Evolutionary conservation across 1,284 basidiomycete genomes (phyloP), one percentile per base, ranked within the genome.

Genomic region (Hemileia vastatrix): DNA sequence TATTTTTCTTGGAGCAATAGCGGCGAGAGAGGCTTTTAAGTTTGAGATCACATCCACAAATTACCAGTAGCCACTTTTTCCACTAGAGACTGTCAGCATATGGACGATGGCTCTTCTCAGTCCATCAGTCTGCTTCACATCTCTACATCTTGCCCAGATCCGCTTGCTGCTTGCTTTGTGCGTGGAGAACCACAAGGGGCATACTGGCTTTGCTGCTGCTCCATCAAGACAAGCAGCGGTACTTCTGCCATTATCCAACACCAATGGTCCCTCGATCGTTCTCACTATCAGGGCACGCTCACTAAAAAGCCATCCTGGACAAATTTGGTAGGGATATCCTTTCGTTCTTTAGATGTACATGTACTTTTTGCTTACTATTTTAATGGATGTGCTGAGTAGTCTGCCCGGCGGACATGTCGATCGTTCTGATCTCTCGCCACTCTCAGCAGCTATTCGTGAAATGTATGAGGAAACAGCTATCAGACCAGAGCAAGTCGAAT

Each of bases 331-430:
- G 2, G 18, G 33, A 3, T 23, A 19, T 24, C 6, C 32, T 6
- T 4, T n/a, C n/a, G 31, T n/a, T n/a, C n/a, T n/a, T n/a, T n/a
- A 13, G 48, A 50, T 21, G 11, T 21, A 50, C 48, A n/a, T 24
- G 11, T 18, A 18, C 6, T 15, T 9, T 3, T 4, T n/a, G 15
- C 31, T 51, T 4, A n/a, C n/a, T n/a, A n/a, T n/a, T n/a, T n/a
- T n/a, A n/a, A n/a, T n/a, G n/a, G n/a, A n/a, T n/a, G n/a, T n/a
- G n/a, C n/a, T n/a, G n/a, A n/a, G n/a, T 24, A 60, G 57, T 18
- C 50, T 60, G n/a, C 57, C 57, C 9, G 57, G 57, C 33, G 57
- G 57, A 11, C 57, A 53, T 19, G 49, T 52, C 15, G 57, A 60
- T 54, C 18, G 21, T 18, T 31, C 23, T 18, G 57, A 60, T 60